These are phyloP conservation scores for Gryganskiella cystojenkinii DNA, from an alignment of 192 early-diverging fungal genomes.

Conservation along the genomic window DNA sequence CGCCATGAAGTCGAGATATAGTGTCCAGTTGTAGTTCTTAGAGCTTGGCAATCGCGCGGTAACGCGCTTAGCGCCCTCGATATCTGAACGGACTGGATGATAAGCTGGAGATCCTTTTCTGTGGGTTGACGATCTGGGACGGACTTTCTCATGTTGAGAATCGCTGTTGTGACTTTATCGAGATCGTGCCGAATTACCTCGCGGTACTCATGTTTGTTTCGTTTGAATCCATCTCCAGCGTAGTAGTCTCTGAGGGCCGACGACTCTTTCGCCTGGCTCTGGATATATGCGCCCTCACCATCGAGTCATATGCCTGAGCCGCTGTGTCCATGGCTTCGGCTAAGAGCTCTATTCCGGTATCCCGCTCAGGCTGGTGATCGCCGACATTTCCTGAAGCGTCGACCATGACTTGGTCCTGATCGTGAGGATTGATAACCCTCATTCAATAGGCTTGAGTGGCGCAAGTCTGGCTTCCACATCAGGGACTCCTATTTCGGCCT, in stretches of 20 bases:
- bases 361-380: too few relatives aligned
- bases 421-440: constrained; percentile 9
- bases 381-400: too few relatives aligned
- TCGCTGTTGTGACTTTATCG: too few relatives aligned
- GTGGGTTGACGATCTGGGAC: constrained; percentile 8
- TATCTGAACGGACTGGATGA: not conserved
- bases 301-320: constrained; percentile 1
- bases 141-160: too few relatives aligned
- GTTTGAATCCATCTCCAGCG: not conserved
- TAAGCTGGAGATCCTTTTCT: constrained; percentile 8
- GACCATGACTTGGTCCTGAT: too few relatives aligned
- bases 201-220: too few relatives aligned
- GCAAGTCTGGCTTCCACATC: not conserved
- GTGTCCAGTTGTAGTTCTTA: constrained; percentile 15
- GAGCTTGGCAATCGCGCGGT: not conserved
- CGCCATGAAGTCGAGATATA: constrained; percentile 4
- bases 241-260: too few relatives aligned
- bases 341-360: too few relatives aligned
- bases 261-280: too few relatives aligned
- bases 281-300: not conserved
- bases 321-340: not conserved
- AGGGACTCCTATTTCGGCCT: not conserved
- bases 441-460: not conserved
- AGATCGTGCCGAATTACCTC: too few relatives aligned
- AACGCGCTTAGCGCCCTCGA: not conserved